Percentiles rank a stretch among this genome's conserved stretches.
These are phyloP conservation scores for Hevea brasiliensis DNA, from an alignment of 345 rosid species.

Conservation along the genomic window DNA sequence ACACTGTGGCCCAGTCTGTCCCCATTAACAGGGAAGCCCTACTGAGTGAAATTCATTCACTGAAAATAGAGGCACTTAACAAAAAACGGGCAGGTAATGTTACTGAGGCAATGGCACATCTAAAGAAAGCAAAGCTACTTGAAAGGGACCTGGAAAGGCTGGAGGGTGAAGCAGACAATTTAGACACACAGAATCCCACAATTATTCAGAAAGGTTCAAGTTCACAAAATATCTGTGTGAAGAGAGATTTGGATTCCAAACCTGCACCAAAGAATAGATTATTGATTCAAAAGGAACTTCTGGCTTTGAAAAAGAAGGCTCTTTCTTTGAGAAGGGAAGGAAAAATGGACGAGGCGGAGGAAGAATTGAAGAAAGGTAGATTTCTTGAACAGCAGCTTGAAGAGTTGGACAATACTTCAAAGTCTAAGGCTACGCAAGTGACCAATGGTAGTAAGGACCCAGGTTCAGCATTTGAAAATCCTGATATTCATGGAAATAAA, in stretches of 20 bases:
- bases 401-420: conserved; percentile 51
- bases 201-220: conserved; percentile 9
- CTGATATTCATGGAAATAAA: conserved; percentile 27
- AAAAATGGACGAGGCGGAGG: conserved; percentile 62
- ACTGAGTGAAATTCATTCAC: conserved; percentile 46
- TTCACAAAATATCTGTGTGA: conserved; percentile 26
- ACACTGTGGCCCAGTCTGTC: conserved; percentile 21
- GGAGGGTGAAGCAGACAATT: conserved; percentile 19
- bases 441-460: conserved; percentile 16
- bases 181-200: background rate
- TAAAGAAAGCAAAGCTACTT: conserved; percentile 76
- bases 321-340: conserved; percentile 80
- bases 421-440: conserved; percentile 28
- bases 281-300: conserved; percentile 67
- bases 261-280: conserved; percentile 48
- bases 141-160: conserved; percentile 54
- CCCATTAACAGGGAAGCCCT: conserved; percentile 42
- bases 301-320: conserved; percentile 70
- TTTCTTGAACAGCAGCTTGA: conserved; percentile 72
- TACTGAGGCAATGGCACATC: conserved; percentile 62
- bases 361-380: conserved; percentile 60
- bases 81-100: conserved; percentile 58
- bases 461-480: conserved; percentile 25
- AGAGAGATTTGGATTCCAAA: conserved; percentile 32
- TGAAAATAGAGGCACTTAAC: conserved; percentile 67